phyloP scores from a whole-genome alignment of 331 rosid species.

The Telfairia occidentalis region DNA sequence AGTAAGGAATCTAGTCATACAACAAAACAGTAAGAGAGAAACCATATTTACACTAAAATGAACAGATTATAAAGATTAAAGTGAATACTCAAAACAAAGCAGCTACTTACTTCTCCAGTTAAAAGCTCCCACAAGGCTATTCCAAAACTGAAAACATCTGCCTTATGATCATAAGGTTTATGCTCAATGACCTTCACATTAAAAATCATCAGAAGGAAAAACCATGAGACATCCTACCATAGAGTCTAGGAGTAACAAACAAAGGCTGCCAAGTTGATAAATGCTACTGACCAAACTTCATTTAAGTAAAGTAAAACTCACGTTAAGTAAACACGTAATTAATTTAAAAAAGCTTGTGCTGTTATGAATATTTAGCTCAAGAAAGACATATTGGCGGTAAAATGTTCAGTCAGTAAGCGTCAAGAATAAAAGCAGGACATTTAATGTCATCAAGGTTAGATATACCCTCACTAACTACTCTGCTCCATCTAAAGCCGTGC shows the following conservation, averaged over 20 bases:
- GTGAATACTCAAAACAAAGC: conserved; percentile 1
- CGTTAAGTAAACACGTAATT: neutral
- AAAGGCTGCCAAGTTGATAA: neutral
- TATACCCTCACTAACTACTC: conserved; percentile 9
- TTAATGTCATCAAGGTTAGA: neutral
- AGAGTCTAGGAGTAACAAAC: neutral
- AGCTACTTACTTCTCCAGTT: conserved; percentile 73
- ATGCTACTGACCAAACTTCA: neutral
- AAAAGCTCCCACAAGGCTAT: conserved; percentile 94
- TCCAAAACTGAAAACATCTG: conserved; percentile 94
- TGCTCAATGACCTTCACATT: conserved; percentile 86
- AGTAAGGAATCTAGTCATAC: conserved; percentile 68
- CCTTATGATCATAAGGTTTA: conserved; percentile 93
- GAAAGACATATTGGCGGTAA: neutral
- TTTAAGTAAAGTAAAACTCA: neutral
- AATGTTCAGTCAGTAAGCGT: neutral
- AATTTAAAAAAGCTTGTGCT: neutral
- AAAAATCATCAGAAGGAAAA: conserved; percentile 7
- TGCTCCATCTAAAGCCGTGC: conserved; percentile 12
- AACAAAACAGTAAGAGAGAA: conserved; percentile 13
- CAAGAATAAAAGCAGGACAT: neutral
- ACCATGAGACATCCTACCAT: conserved; percentile 4
- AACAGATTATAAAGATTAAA: neutral
- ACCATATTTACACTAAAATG: neutral
- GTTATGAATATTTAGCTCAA: neutral